Evolutionary conservation across 495 filamentous ascomycete species (phyloP), one percentile per base, ranked within the genome.

Genomic region (Aspergillus cavernicola): DNA sequence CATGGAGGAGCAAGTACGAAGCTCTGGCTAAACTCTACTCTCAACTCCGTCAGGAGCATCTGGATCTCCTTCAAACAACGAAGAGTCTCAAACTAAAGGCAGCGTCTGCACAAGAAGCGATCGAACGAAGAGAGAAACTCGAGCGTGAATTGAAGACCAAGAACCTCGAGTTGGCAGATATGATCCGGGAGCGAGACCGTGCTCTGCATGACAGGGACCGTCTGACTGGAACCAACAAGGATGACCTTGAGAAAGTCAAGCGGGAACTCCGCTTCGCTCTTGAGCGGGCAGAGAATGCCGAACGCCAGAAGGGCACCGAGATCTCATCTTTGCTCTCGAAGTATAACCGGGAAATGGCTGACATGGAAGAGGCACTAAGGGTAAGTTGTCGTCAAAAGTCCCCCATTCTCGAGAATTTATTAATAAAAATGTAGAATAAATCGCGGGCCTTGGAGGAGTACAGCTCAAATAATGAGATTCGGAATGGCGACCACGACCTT

Each of bases 131-230:
- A 18, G 95, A 98, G 72, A 96, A 92, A 73, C 80, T 98, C 52
- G 89, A 97, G 72, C 85, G 92, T 9, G 93, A 98, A 70, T 86
- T 97, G 64, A 98, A 98, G 79, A 95, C 91, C 19, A 98, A 97
- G 82, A 98, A 97, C 66, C 77, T 97, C 15, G 95, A 98, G 70
- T 75, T 98, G 37, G 93, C 93, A 44, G 92, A 97, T 67, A 97
- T 98, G 93, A 98, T 98, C 53, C 84, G 93, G 5, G 93, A 98
- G 69, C 80, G 93, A 62, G 93, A 98, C 66, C 83, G 93, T 59
- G 93, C 93, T n/a, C 68, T 96, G 35, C 89, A 96, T 56, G 95
- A 98, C 38, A 84, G 89, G 57, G 93, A 98, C 63, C 84, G 93
- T 41, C 64, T 88, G 19, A 82, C 79, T 41, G 95, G 93, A 42